Conservation (phyloP, 192 early-diverging fungal species). For the Coemansia guatemalensis region DNA sequence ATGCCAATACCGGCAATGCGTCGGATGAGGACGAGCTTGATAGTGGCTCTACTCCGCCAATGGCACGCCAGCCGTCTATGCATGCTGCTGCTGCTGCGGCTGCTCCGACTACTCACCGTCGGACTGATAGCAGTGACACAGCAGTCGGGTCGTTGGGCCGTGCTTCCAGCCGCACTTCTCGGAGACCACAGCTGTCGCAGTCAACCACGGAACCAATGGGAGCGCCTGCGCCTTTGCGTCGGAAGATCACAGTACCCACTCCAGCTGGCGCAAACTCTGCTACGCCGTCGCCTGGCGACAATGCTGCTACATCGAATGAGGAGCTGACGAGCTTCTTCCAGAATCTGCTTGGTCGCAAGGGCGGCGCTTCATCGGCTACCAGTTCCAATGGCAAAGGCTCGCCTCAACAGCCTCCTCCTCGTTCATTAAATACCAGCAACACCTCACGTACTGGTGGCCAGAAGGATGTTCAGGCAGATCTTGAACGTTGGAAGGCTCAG, state of each 20-base stretch:
- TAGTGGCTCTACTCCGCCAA: background rate
- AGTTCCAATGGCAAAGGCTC: conserved; percentile 40
- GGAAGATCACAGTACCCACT: conserved; percentile 3
- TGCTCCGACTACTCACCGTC: conserved; percentile 2
- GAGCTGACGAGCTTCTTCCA: conserved; percentile 91
- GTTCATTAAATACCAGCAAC: conserved; percentile 10
- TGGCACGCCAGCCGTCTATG: background rate
- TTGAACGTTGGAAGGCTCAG: conserved; percentile 51
- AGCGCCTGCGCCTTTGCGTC: background rate
- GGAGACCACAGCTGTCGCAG: conserved; percentile 5
- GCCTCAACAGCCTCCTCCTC: conserved; percentile 36
- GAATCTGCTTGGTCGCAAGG: conserved; percentile 70
- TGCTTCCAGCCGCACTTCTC: background rate
- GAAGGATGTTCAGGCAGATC: conserved; percentile 49
- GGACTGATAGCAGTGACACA: conserved; percentile 6
- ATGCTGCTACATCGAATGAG: conserved; percentile 61
- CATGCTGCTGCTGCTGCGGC: conserved; percentile 4
- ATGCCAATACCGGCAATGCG: conserved; percentile 29
- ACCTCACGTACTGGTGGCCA: conserved; percentile 21
- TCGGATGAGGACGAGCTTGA: conserved; percentile 39
- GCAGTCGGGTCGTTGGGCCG: conserved; percentile 7
- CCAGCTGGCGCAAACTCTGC: background rate
- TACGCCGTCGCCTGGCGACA: background rate
- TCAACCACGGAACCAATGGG: background rate
- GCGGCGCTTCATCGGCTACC: conserved; percentile 22